These are phyloP conservation scores for Peronospora destructor DNA, from an alignment of 352 stramenopile species.

Conservation along the genomic window DNA sequence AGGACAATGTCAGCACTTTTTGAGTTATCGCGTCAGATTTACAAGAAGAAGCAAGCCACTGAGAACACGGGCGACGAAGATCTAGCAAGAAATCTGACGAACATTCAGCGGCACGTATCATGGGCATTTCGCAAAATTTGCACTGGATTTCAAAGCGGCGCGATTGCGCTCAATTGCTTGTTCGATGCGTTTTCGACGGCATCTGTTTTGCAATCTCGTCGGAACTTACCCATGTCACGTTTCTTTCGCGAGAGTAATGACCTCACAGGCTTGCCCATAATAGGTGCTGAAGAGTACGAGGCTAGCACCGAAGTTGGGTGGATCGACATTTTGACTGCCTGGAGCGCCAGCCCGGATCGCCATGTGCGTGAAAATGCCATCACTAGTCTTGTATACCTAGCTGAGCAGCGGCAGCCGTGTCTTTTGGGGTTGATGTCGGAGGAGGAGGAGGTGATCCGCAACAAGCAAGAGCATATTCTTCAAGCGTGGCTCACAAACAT, in stretches of 20 bases:
- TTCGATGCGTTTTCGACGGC: conserved; percentile 32
- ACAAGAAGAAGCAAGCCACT: conserved; percentile 28
- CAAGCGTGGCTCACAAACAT: conserved; percentile 75
- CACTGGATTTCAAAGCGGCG: conserved; percentile 45
- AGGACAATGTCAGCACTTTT: conserved; percentile 52
- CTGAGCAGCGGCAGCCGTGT: conserved; percentile 27
- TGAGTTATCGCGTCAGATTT: conserved; percentile 36
- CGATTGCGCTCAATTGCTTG: conserved; percentile 36
- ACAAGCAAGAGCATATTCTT: conserved; percentile 55
- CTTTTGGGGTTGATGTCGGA: not conserved
- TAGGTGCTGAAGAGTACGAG: conserved; percentile 74
- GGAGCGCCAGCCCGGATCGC: conserved; percentile 48
- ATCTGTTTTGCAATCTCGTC: conserved; percentile 50
- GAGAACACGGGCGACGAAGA: conserved; percentile 11
- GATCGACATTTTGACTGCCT: conserved; percentile 75
- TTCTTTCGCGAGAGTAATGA: conserved; percentile 51
- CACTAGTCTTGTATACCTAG: conserved; percentile 55
- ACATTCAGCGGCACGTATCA: conserved; percentile 31
- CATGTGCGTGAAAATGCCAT: conserved; percentile 61
- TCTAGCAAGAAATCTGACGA: conserved; percentile 10
- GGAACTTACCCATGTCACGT: conserved; percentile 55
- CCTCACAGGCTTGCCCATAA: conserved; percentile 58
- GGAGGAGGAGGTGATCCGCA: conserved; percentile 17
- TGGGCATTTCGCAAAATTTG: conserved; percentile 60
- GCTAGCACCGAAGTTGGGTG: conserved; percentile 67